phyloP scores from a whole-genome alignment of 371 early-diverging fungal species.

The Gilbertella persicaria region DNA sequence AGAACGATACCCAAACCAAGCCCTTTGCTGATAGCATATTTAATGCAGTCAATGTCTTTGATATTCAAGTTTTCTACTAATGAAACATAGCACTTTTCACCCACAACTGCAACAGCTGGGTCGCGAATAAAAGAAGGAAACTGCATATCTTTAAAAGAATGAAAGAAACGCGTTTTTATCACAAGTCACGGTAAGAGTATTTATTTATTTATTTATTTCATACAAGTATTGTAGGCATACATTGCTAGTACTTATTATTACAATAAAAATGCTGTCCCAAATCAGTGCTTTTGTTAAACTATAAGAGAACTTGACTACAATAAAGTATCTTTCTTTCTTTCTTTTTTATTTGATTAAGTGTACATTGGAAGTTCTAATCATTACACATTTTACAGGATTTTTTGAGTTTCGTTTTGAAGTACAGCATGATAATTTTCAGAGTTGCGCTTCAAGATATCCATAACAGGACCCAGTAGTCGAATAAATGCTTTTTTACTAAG shows the following conservation, averaged over 20 bases:
- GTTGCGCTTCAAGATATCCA: constrained; percentile 86
- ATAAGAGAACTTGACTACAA: no score
- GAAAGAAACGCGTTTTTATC: not conserved
- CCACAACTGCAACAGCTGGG: constrained; percentile 65
- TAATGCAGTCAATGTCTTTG: constrained; percentile 70
- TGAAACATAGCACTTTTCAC: constrained; percentile 65
- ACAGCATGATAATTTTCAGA: constrained; percentile 73
- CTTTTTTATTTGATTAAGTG: no score
- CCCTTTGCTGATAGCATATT: constrained; percentile 80
- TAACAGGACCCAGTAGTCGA: constrained; percentile 90
- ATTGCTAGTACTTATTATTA: no score
- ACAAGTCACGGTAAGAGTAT: no score
- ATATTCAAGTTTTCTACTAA: constrained; percentile 67
- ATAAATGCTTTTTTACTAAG: constrained; percentile 92
- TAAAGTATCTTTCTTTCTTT: no score
- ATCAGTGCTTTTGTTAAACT: no score
- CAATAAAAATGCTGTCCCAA: no score
- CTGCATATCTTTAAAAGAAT: constrained; percentile 13
- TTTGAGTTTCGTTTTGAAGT: constrained; percentile 19
- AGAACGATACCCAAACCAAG: constrained; percentile 88
- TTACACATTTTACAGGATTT: not conserved
- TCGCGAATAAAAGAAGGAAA: constrained; percentile 53
- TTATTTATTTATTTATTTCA: no score
- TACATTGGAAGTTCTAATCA: not conserved
- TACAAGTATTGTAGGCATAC: no score